phyloP scores from a whole-genome alignment of 2,329 filamentous ascomycete species.

The Monilinia laxa region DNA sequence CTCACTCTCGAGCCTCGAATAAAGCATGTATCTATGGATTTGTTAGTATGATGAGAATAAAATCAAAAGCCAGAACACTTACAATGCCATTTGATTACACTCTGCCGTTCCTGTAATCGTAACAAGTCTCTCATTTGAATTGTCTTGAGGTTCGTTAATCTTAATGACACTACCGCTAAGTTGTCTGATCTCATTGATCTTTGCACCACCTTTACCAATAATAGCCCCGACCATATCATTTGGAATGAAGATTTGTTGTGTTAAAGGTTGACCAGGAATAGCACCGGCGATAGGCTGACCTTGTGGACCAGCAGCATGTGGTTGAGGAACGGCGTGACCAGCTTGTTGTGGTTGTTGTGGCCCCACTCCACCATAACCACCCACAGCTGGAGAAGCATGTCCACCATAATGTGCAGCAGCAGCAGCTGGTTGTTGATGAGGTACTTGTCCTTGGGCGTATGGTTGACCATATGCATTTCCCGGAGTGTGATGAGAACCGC shows the following conservation, averaged over 20 bases:
- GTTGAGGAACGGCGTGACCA: constrained; percentile 62
- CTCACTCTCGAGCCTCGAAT: constrained; percentile 80
- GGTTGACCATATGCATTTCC: constrained; percentile 68
- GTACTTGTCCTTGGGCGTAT: constrained; percentile 52
- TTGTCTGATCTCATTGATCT: constrained; percentile 99
- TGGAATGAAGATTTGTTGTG: constrained; percentile 87
- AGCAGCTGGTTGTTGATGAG: constrained; percentile 58
- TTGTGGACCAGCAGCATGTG: constrained; percentile 68
- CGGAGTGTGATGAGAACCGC: constrained; percentile 72
- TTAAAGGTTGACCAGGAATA: constrained; percentile 67
- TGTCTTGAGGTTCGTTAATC: constrained; percentile 99
- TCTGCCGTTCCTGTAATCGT: constrained; percentile 99
- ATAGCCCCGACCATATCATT: constrained; percentile 90
- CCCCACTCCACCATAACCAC: constrained; percentile 74
- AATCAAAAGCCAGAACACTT: constrained; percentile 42
- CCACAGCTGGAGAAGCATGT: constrained; percentile 51
- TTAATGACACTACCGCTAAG: constrained; percentile 98
- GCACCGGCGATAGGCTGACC: constrained; percentile 73
- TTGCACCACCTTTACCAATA: constrained; percentile 67
- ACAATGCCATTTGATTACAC: constrained; percentile 99
- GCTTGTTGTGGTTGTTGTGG: constrained; percentile 73
- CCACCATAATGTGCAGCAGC: constrained; percentile 75
- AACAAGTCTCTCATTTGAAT: constrained; percentile 95
- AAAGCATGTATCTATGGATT: constrained; percentile 65
- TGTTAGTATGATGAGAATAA: background rate